These are phyloP conservation scores for Globisporangium takayamanum DNA, from an alignment of 352 stramenopile species.

Conservation along the genomic window DNA sequence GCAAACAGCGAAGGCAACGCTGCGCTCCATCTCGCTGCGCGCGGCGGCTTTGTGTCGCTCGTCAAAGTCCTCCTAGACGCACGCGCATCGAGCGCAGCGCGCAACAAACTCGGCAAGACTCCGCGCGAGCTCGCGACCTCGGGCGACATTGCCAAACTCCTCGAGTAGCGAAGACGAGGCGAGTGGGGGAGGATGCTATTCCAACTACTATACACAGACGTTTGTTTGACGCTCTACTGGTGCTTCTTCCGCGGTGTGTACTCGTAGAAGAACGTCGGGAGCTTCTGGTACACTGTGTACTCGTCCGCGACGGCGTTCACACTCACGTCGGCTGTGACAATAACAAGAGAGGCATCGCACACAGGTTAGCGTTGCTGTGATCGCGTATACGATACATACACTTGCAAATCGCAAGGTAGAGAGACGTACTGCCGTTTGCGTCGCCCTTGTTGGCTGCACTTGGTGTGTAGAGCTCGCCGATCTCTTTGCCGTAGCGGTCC, in stretches of 20 bases:
- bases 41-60: conserved; percentile 68
- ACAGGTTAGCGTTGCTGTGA: background rate
- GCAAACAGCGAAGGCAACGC: conserved; percentile 78
- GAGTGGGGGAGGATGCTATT: background rate
- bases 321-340: conserved; percentile 28
- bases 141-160: conserved; percentile 53
- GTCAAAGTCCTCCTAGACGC: conserved; percentile 61
- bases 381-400: conserved; percentile 3
- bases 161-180: conserved; percentile 21
- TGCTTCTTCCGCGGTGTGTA: conserved; percentile 72
- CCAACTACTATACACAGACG: background rate
- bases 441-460: conserved; percentile 19
- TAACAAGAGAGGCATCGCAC: background rate
- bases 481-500: conserved; percentile 82
- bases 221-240: conserved; percentile 6
- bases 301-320: conserved; percentile 73
- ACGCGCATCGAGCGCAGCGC: conserved; percentile 30
- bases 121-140: conserved; percentile 63
- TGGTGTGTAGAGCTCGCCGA: conserved; percentile 71
- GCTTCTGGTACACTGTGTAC: conserved; percentile 80
- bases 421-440: conserved; percentile 15
- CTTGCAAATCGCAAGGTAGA: background rate
- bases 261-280: conserved; percentile 87
- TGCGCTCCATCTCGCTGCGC: conserved; percentile 76
- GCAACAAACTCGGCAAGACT: conserved; percentile 80